A percentile compares a stretch with the other conserved stretches of the same genome.
Conservation (phyloP, 139 green algal genomes). For the Raphidocelis subcapitata region DNA sequence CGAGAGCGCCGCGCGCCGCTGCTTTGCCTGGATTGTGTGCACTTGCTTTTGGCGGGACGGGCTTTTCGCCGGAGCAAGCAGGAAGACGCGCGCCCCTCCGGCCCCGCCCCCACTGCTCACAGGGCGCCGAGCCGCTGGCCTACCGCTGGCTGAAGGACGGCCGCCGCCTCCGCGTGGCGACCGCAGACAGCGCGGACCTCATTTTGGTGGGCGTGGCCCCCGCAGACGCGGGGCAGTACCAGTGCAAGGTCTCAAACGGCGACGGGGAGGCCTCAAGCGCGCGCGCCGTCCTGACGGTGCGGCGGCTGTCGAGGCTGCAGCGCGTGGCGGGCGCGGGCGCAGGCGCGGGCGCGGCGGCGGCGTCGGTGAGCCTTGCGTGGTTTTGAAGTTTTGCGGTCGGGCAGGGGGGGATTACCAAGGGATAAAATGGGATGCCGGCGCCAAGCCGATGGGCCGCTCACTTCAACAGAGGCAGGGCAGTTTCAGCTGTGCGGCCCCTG, state of each 20-base stretch:
- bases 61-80: background rate
- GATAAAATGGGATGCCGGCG: no score
- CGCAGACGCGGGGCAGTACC: slow-evolving; percentile 32
- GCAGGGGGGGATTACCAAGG: no score
- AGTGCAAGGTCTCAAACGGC: slow-evolving; percentile 50
- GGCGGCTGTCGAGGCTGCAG: slow-evolving; percentile 24
- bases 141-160: slow-evolving; percentile 64
- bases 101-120: background rate
- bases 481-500: no score
- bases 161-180: slow-evolving; percentile 40
- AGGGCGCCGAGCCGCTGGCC: slow-evolving; percentile 47
- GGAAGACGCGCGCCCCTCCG: background rate
- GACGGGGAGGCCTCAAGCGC: slow-evolving; percentile 38
- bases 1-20: no score
- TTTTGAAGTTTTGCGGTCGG: no score
- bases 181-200: slow-evolving; percentile 36
- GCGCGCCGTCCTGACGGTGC: slow-evolving; percentile 40
- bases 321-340: background rate
- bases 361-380: background rate
- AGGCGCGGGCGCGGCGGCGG: background rate
- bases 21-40: no score
- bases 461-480: no score
- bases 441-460: no score
- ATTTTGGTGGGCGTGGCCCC: slow-evolving; percentile 41
- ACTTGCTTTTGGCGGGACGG: no score